These are phyloP conservation scores for Pythium sp. DNA, from an alignment of 352 stramenopile genomes.

Conservation along the genomic window DNA sequence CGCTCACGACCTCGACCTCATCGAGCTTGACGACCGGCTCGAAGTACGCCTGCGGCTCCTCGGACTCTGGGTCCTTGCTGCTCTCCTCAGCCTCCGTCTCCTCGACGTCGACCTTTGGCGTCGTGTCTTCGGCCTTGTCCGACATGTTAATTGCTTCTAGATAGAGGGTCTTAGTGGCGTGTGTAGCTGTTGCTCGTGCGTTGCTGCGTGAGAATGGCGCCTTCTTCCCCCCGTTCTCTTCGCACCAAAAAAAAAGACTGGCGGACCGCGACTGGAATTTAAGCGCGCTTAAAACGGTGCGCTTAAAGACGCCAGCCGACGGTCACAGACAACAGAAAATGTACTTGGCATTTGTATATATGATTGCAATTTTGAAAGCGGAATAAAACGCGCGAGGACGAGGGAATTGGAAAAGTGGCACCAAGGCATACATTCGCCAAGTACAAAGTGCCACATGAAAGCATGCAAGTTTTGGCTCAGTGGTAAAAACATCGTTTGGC, in stretches of 20 bases:
- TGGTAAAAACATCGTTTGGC: no score
- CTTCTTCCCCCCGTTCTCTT: conserved; percentile 6
- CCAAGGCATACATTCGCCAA: no score
- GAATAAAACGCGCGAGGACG: no score
- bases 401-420: no score
- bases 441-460: no score
- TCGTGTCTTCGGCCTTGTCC: conserved; percentile 73
- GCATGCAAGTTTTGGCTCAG: no score
- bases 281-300: conserved; percentile 34
- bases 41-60: conserved; percentile 87
- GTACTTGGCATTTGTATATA: background rate
- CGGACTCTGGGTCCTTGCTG: conserved; percentile 64
- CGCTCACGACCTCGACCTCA: conserved; percentile 95
- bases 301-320: background rate
- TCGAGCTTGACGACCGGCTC: conserved; percentile 88
- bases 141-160: conserved; percentile 34
- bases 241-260: conserved; percentile 27
- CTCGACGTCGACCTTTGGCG: conserved; percentile 52
- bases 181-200: background rate
- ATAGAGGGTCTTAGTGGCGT: background rate
- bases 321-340: background rate
- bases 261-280: conserved; percentile 17
- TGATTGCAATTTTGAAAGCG: background rate
- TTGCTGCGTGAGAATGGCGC: conserved; percentile 11
- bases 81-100: conserved; percentile 44